Conservation (phyloP, 2,329 filamentous ascomycete genomes). For the Conoideocrella luteorostrata region DNA sequence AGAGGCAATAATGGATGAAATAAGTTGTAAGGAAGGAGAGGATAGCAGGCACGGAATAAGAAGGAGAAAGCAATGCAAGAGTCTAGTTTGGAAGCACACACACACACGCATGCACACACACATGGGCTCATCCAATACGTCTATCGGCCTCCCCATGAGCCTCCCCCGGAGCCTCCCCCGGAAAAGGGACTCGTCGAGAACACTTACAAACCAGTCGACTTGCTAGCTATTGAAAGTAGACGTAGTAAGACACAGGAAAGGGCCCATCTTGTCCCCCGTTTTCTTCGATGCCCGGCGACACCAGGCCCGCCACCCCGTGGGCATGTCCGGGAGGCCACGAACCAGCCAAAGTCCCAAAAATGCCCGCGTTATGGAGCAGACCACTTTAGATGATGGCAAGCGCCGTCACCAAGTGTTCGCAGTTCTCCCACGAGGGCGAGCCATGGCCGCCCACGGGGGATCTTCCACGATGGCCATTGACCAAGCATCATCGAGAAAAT, state of each 20-base stretch:
- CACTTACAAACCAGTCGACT: no score
- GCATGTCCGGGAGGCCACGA: not conserved
- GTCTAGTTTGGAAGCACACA: not conserved
- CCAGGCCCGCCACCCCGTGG: not conserved
- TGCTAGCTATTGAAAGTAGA: no score
- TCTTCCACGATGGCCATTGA: slow-evolving; percentile 20
- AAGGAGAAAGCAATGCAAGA: not conserved
- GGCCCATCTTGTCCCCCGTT: not conserved
- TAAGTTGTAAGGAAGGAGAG: not conserved
- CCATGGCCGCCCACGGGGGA: slow-evolving; percentile 4
- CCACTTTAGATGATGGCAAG: not conserved
- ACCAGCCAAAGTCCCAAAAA: not conserved
- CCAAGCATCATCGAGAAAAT: slow-evolving; percentile 38
- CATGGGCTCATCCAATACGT: not conserved
- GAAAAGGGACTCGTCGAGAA: no score
- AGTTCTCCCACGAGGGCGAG: not conserved
- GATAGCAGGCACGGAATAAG: not conserved
- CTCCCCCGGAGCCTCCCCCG: no score
- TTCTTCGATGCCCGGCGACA: not conserved
- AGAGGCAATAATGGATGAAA: not conserved
- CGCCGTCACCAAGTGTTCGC: not conserved
- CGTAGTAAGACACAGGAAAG: no score
- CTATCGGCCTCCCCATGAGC: not conserved
- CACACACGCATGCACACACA: not conserved
- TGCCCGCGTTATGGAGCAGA: not conserved